Base-by-base conservation (phyloP, 495 filamentous ascomycete genomes). In the Penicillium dipodomyicola region DNA sequence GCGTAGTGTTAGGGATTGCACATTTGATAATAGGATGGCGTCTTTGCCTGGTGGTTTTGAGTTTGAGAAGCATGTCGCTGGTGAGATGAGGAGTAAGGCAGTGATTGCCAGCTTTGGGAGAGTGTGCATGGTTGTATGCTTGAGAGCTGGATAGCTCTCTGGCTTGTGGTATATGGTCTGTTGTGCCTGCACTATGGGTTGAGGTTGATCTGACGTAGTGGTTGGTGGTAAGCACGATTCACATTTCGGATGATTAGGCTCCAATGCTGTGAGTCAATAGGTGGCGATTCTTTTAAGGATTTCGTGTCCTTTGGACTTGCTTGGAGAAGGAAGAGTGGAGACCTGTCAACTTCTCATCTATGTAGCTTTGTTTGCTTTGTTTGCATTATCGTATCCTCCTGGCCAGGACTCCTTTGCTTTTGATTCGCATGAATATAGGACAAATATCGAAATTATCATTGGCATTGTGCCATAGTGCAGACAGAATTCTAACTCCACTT, bases 1-100 rank as follows among this genome's bases (percentile, higher is more conserved):
- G 46, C 81, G 84, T 7, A 98, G 81, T 1, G 93, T 98, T 2
- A 98, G 80, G 49, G 84, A 77, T 57, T 89, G 79, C 42, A 98
- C 84, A 52, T 83, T 77, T 5, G 90, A 91, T 49, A 96, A 84
- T 3, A 91, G 84, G 58, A 95, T 82, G 43, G 77, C 68, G 75
- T 86, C 59, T 82, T 71, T 61, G 77, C 80, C 62, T 75, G 78
- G 65, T 70, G 79, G 59, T 68, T 72, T 56, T 46, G 62, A 42
- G 20, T 62, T 63, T 49, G 59, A 60, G 33, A 54, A 53, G 54
- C 52, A 57, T 42, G 41, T 32, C 22, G 52, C 56, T 51, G 57
- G 65, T 44, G 80, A 61, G 50, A 69, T 57, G 41, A 72, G 59
- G 39, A 72, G 69, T 56, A 78, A 65, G 37, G 52, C 35, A 17